These are phyloP conservation scores for Linanthus parryae DNA, from an alignment of 148 eudicot species.

Conservation along the genomic window DNA sequence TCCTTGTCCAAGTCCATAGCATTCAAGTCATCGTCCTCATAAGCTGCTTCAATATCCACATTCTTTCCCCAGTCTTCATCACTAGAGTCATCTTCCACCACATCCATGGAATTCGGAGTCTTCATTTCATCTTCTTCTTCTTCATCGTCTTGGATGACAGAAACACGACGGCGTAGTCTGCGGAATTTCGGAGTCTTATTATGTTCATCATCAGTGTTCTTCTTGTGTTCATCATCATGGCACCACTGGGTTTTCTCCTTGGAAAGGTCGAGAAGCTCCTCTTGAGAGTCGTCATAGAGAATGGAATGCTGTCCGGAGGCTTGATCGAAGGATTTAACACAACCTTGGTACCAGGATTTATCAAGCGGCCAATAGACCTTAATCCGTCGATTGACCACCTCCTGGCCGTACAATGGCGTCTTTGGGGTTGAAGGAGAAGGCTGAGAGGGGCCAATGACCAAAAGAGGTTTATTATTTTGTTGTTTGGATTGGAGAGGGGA, in stretches of 20 bases:
- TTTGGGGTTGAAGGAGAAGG: slow-evolving; percentile 15
- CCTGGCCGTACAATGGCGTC: slow-evolving; percentile 26
- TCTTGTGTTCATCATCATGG: slow-evolving; percentile 22
- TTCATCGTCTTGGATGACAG: slow-evolving; percentile 45
- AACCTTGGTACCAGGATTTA: slow-evolving; percentile 73
- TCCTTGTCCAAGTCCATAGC: slow-evolving; percentile 56
- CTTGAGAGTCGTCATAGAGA: slow-evolving; percentile 75
- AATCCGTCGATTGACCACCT: slow-evolving; percentile 50
- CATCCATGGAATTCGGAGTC: slow-evolving; percentile 12
- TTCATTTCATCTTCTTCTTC: slow-evolving; percentile 21
- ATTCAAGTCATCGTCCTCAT: slow-evolving; percentile 41
- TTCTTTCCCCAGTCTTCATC: slow-evolving; percentile 81
- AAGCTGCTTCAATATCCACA: slow-evolving; percentile 32
- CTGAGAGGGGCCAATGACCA: slow-evolving; percentile 34
- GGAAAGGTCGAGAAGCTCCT: slow-evolving; percentile 59
- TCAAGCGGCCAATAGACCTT: slow-evolving; percentile 93
- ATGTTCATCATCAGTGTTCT: slow-evolving; percentile 62
- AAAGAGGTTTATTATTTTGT: slow-evolving; percentile 36
- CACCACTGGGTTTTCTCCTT: slow-evolving; percentile 74
- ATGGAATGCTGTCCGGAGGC: slow-evolving; percentile 59
- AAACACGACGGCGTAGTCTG: slow-evolving; percentile 51
- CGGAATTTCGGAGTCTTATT: slow-evolving; percentile 32
- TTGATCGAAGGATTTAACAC: slow-evolving; percentile 54
- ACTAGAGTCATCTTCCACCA: slow-evolving; percentile 37
- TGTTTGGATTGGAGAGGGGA: slow-evolving; percentile 41